Evolutionary conservation across 2,329 filamentous ascomycete species (phyloP).

Genomic region (Fulvia fulva): DNA sequence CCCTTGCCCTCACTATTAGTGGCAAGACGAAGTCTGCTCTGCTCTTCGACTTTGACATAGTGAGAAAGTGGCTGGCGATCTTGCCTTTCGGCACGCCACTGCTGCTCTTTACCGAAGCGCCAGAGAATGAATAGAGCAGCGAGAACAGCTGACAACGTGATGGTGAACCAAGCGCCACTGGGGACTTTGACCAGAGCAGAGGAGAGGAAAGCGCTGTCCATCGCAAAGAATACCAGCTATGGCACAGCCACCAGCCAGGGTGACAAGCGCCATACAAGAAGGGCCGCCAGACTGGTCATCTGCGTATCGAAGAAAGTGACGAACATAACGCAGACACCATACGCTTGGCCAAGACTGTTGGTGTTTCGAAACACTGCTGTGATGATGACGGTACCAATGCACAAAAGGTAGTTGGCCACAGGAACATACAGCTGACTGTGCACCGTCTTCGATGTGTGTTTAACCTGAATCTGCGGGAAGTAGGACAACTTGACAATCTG

Average conservation of each 20-base stretch:
- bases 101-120: slow-evolving; percentile 74
- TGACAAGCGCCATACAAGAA: slow-evolving; percentile 67
- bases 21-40: slow-evolving; percentile 26
- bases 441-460: slow-evolving; percentile 66
- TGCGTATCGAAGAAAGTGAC: slow-evolving; percentile 75
- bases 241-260: slow-evolving; percentile 57
- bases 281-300: slow-evolving; percentile 67
- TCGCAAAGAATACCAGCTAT: slow-evolving; percentile 60
- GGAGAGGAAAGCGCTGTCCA: slow-evolving; percentile 68
- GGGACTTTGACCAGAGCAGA: slow-evolving; percentile 70
- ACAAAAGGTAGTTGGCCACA: slow-evolving; percentile 70
- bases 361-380: slow-evolving; percentile 53
- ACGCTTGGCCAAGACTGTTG: slow-evolving; percentile 66
- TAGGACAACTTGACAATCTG: slow-evolving; percentile 72
- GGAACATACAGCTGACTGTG: slow-evolving; percentile 76
- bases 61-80: slow-evolving; percentile 54
- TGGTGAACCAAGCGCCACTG: slow-evolving; percentile 73
- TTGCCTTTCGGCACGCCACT: slow-evolving; percentile 66
- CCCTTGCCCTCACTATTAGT: slow-evolving; percentile 23
- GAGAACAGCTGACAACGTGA: slow-evolving; percentile 61
- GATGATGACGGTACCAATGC: slow-evolving; percentile 71
- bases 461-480: slow-evolving; percentile 70
- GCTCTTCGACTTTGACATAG: slow-evolving; percentile 36
- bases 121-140: slow-evolving; percentile 66
- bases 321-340: slow-evolving; percentile 74